Percentiles rank a stretch among this genome's conserved stretches.
Evolutionary conservation across 2,329 filamentous ascomycete species (phyloP).

Genomic region (Ophiostoma fasciatum): DNA sequence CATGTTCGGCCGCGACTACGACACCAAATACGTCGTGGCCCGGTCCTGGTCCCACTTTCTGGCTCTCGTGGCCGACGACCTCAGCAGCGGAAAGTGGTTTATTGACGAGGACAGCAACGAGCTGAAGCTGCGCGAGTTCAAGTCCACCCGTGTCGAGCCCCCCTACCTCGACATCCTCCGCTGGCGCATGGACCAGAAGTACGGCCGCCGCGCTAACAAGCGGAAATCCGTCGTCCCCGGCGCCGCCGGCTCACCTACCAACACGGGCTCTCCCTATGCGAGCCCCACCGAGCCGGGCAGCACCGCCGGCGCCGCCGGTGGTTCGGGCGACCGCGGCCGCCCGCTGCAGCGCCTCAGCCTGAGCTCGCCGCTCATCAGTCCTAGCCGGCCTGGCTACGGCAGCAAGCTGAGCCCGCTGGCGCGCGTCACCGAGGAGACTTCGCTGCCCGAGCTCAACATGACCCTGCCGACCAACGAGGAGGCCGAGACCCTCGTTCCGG

Average conservation of each 20-base stretch:
- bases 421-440: slow-evolving; percentile 55
- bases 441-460: slow-evolving; percentile 21
- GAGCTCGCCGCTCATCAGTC: slow-evolving; percentile 47
- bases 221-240: slow-evolving; percentile 35
- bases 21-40: slow-evolving; percentile 94
- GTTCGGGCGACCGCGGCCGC: slow-evolving; percentile 50
- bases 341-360: slow-evolving; percentile 55
- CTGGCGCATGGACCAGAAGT: slow-evolving; percentile 92
- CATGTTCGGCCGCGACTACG: slow-evolving; percentile 91
- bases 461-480: slow-evolving; percentile 24
- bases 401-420: slow-evolving; percentile 59
- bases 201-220: slow-evolving; percentile 50
- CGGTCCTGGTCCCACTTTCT: slow-evolving; percentile 84
- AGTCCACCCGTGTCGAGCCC: slow-evolving; percentile 75
- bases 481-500: slow-evolving; percentile 37
- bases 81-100: slow-evolving; percentile 77
- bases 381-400: slow-evolving; percentile 48
- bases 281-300: slow-evolving; percentile 46
- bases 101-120: slow-evolving; percentile 88
- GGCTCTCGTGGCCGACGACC: slow-evolving; percentile 75
- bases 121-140: slow-evolving; percentile 86
- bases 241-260: slow-evolving; percentile 27
- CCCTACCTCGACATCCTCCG: slow-evolving; percentile 87
- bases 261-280: slow-evolving; percentile 45
- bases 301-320: too few species aligned